phyloP scores from a whole-genome alignment of 805 yeast genomes.

The Nakazawaea laoshanensis region DNA sequence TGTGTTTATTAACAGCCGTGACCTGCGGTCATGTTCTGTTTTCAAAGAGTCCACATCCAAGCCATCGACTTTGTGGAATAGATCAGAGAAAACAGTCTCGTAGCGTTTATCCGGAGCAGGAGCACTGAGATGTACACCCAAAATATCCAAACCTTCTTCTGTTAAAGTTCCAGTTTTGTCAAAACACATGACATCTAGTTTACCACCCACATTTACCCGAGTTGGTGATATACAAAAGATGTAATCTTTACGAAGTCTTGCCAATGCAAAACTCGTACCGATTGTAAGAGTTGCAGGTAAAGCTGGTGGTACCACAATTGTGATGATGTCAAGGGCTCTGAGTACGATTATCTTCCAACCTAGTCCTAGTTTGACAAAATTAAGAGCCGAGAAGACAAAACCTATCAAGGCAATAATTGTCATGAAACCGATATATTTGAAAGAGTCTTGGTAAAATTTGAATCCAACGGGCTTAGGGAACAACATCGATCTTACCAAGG shows the following conservation, averaged over 20 bases:
- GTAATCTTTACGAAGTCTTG: slow-evolving; percentile 56
- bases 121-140: slow-evolving; percentile 39
- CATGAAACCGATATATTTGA: slow-evolving; percentile 95
- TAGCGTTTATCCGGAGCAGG: slow-evolving; percentile 18
- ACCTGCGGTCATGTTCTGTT: slow-evolving; percentile 15
- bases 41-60: slow-evolving; percentile 27
- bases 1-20: slow-evolving; percentile 27
- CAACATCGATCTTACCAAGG: slow-evolving; percentile 87
- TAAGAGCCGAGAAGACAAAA: slow-evolving; percentile 72
- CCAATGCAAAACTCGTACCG: slow-evolving; percentile 89
- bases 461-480: slow-evolving; percentile 94
- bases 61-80: slow-evolving; percentile 29
- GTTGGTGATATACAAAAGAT: slow-evolving; percentile 93
- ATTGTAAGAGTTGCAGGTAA: slow-evolving; percentile 95
- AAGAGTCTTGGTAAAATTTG: slow-evolving; percentile 90
- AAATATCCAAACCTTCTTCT: slow-evolving; percentile 90
- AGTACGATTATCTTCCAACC: slow-evolving; percentile 63
- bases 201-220: slow-evolving; percentile 93
- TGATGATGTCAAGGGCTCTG: slow-evolving; percentile 87
- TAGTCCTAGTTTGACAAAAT: slow-evolving; percentile 72
- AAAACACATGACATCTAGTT: slow-evolving; percentile 81
- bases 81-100: slow-evolving; percentile 18
- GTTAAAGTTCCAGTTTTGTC: slow-evolving; percentile 98
- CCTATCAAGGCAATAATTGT: slow-evolving; percentile 77
- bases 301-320: slow-evolving; percentile 98